phyloP scores from a whole-genome alignment of 768 basidiomycete species.

The Crassisporium funariophilum region DNA sequence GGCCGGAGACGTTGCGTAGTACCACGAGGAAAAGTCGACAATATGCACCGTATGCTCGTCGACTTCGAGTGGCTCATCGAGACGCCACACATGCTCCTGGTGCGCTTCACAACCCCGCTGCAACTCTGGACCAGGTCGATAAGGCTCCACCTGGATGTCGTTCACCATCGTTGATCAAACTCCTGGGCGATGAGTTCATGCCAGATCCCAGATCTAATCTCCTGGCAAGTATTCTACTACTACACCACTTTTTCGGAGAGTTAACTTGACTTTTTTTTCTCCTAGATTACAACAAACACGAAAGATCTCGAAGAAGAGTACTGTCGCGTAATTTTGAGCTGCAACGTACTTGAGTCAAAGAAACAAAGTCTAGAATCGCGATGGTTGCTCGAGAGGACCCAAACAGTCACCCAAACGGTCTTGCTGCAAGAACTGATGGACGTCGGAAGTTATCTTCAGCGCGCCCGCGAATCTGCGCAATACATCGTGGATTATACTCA shows the following conservation, averaged over 20 bases:
- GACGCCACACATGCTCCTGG: neutral
- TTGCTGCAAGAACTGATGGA: conserved; percentile 15
- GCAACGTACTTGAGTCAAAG: conserved; percentile 7
- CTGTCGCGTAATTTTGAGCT: conserved; percentile 8
- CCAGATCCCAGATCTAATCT: conserved; percentile 7
- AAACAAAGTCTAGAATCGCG: conserved; percentile 8
- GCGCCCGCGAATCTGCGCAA: conserved; percentile 7
- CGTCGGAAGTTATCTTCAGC: conserved; percentile 10
- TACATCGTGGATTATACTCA: conserved; percentile 15
- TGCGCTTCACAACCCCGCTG: neutral
- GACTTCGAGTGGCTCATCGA: neutral
- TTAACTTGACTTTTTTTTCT: neutral
- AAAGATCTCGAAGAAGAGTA: conserved; percentile 16
- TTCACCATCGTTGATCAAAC: neutral
- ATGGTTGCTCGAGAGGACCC: conserved; percentile 4
- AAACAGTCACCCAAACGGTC: too few relatives aligned
- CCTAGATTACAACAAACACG: conserved; percentile 10
- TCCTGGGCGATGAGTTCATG: conserved; percentile 3
- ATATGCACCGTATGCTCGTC: conserved; percentile 9
- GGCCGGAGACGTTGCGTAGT: neutral
- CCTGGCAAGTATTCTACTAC: conserved; percentile 1
- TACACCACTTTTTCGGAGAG: neutral
- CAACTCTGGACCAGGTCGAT: conserved; percentile 2
- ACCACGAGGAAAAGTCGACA: conserved; percentile 1
- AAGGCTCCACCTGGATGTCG: conserved; percentile 1